A percentile compares a stretch with the other conserved stretches of the same genome.
These are phyloP conservation scores for Colletotrichum brevisporum DNA, from an alignment of 2,329 filamentous ascomycete species.

Conservation along the genomic window DNA sequence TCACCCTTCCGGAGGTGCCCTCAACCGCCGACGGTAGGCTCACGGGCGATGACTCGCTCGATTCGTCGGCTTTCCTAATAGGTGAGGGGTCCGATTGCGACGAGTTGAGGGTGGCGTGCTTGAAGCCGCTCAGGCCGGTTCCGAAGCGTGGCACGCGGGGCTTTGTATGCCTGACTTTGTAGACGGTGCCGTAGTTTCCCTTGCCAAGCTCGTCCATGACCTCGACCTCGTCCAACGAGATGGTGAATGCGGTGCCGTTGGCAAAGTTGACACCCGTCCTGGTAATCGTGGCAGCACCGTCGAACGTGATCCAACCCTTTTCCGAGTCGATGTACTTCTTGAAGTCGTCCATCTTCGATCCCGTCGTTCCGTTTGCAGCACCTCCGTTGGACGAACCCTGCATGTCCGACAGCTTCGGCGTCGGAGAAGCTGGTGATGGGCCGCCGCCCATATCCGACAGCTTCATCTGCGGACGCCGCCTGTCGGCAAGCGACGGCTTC, in stretches of 20 bases:
- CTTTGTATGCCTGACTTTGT: constrained; percentile 92
- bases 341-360: constrained; percentile 70
- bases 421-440: constrained; percentile 56
- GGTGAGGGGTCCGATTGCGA: constrained; percentile 54
- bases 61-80: constrained; percentile 47
- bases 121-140: constrained; percentile 67
- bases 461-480: constrained; percentile 73
- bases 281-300: constrained; percentile 91
- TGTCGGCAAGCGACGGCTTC: constrained; percentile 75
- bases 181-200: constrained; percentile 98
- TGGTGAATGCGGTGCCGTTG: constrained; percentile 89
- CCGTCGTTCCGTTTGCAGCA: constrained; percentile 56
- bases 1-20: constrained; percentile 80
- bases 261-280: constrained; percentile 93
- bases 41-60: constrained; percentile 46
- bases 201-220: constrained; percentile 94
- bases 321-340: constrained; percentile 91
- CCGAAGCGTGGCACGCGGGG: constrained; percentile 71
- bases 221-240: constrained; percentile 96
- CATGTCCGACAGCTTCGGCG: constrained; percentile 38
- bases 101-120: constrained; percentile 55
- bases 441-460: constrained; percentile 66
- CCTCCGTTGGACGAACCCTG: constrained; percentile 32
- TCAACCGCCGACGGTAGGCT: constrained; percentile 43
- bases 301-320: constrained; percentile 91